Evolutionary conservation across 768 basidiomycete genomes (phyloP), one percentile per base, ranked within the genome.

Genomic region (Daedalea quercina): DNA sequence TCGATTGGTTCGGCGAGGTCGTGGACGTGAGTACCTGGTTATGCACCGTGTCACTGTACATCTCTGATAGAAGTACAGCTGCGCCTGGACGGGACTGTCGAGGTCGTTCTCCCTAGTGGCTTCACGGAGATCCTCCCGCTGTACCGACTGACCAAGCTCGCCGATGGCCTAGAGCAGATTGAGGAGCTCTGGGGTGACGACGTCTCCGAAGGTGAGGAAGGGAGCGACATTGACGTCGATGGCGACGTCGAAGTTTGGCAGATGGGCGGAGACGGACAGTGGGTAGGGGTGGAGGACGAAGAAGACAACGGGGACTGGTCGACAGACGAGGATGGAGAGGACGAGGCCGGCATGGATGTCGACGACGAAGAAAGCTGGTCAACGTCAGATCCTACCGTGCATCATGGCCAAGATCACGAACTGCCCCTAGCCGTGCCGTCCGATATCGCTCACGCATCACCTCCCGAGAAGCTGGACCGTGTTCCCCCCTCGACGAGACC

Each of bases 1-100:
- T 90, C 22, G 70, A 75, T 43, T 97, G 94, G 94, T 82, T 90
- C 51, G 94, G 94, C 22, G 90, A 95, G 71, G 92, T 96, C 17
- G 79, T 78, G 26, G 79, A 77, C 65, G 92, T 82, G 69, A 28
- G 20, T 40, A n/a, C 35, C n/a, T 20, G 2, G 7, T 40, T n/a
- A 3, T 9, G 40, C 4, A 56, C 44, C 42, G 35, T 34, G 9
- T 31, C 8, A 20, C 22, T 33, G 25, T 37, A 25, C 4, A 12
- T 8, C 31, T 11, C 55, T 51, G 25, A 55, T 50, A 43, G 52
- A 49, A 13, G 44, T 34, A 9, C 55, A 91, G 89, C 74, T 92
- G n/a, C 74, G 79, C 48, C 70, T 85, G 25, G 84, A 92, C 56
- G 91, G 90, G 13, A 77, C 77, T 3, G 77, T 89, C 23, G 80